A percentile compares a stretch with the other conserved stretches of the same genome.
These are phyloP conservation scores for Endocalyx cinctus DNA, from an alignment of 2,329 filamentous ascomycete genomes.

Conservation along the genomic window DNA sequence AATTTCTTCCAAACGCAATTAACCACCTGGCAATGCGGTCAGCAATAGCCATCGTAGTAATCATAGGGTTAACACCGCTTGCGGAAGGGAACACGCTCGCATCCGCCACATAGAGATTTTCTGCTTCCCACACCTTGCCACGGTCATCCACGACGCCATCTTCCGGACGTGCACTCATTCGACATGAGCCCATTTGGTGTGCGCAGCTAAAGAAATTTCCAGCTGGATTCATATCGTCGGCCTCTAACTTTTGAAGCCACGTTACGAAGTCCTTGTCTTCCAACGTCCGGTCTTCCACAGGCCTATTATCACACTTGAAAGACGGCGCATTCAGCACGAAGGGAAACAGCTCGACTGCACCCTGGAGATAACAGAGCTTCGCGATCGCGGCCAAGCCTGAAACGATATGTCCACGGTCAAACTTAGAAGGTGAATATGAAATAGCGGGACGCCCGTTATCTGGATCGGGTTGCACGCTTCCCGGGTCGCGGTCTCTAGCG, in stretches of 20 bases:
- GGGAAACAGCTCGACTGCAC: slow-evolving; percentile 2
- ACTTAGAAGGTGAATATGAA: slow-evolving; percentile 5
- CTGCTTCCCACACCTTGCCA: slow-evolving; percentile 41
- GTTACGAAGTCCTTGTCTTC: slow-evolving; percentile 3
- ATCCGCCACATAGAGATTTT: slow-evolving; percentile 42
- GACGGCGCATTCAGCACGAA: neutral
- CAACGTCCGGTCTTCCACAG: neutral
- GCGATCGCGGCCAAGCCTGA: slow-evolving; percentile 3
- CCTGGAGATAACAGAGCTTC: slow-evolving; percentile 4
- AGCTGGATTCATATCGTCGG: slow-evolving; percentile 2
- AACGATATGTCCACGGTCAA: slow-evolving; percentile 5
- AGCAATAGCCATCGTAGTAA: slow-evolving; percentile 45
- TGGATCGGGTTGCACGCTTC: slow-evolving; percentile 4
- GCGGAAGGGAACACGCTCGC: slow-evolving; percentile 46
- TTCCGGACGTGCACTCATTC: slow-evolving; percentile 37
- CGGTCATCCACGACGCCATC: slow-evolving; percentile 38
- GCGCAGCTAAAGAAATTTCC: slow-evolving; percentile 34
- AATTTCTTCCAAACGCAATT: too few species aligned
- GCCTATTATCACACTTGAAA: slow-evolving; percentile 1
- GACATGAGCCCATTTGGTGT: slow-evolving; percentile 47
- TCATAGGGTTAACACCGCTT: slow-evolving; percentile 47
- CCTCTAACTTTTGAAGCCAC: slow-evolving; percentile 4
- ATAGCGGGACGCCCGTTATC: slow-evolving; percentile 1
- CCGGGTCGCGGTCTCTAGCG: slow-evolving; percentile 3
- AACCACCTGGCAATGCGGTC: slow-evolving; percentile 26